Conservation (phyloP, 192 early-diverging fungal genomes). For the Gaertneriomyces semiglobifer region DNA sequence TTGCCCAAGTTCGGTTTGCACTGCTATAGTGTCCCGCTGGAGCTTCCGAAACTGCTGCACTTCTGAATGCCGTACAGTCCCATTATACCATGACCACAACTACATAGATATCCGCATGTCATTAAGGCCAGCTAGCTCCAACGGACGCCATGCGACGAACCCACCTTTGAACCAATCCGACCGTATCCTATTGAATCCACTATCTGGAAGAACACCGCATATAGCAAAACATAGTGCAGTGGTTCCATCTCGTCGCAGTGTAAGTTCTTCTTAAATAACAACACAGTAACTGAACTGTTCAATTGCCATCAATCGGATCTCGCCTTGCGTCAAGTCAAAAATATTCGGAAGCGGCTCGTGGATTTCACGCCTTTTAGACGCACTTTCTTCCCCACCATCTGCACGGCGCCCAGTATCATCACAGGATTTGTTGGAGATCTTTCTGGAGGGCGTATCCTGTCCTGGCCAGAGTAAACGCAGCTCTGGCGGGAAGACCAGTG, state of each 20-base stretch:
- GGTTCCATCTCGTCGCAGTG: conserved; percentile 4
- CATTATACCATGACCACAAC: conserved; percentile 9
- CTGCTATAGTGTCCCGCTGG: conserved; percentile 11
- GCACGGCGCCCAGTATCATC: no score
- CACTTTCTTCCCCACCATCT: no score
- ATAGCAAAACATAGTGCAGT: conserved; percentile 15
- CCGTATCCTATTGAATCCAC: conserved; percentile 20
- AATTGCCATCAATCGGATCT: no score
- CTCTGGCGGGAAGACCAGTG: no score
- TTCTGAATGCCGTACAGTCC: background rate
- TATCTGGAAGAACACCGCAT: conserved; percentile 14
- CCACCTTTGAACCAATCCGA: conserved; percentile 16
- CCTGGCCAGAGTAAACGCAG: no score
- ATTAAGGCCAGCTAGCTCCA: conserved; percentile 5
- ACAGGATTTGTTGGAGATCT: no score
- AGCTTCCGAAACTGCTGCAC: background rate
- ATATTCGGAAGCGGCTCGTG: no score
- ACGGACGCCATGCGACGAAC: background rate
- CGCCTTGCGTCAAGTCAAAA: no score
- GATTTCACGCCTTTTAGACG: no score
- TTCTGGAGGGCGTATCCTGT: no score
- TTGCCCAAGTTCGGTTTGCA: conserved; percentile 14
- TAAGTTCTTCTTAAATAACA: no score
- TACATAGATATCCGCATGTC: background rate
- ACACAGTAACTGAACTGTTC: no score